Evolutionary conservation across 371 early-diverging fungal species (phyloP).

Genomic region (Thermomucor indicae-seudaticae): DNA sequence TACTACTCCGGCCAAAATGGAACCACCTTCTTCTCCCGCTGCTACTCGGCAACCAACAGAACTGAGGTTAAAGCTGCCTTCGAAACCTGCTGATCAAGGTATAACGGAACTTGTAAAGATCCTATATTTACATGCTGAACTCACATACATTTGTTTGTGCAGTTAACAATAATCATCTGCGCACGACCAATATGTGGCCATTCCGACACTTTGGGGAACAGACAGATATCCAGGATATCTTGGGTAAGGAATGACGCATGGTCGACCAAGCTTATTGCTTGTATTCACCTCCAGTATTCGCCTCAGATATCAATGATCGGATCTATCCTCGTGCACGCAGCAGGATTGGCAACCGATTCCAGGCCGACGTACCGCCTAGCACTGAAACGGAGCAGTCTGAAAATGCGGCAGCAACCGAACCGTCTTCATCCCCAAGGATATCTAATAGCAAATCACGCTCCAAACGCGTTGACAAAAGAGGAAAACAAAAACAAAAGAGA

Average conservation of each 20-base stretch:
- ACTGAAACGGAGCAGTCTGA: background rate
- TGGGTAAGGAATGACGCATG: conserved; percentile 6
- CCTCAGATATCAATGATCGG: conserved; percentile 61
- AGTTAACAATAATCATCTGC: conserved; percentile 1
- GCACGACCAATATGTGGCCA: conserved; percentile 74
- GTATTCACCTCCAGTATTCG: background rate
- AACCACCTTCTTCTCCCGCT: background rate
- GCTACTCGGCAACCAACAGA: background rate
- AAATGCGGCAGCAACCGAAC: background rate
- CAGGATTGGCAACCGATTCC: conserved; percentile 74
- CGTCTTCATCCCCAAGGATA: background rate
- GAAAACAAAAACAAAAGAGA: too few relatives aligned
- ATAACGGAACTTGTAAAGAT: too few relatives aligned
- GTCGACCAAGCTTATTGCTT: background rate
- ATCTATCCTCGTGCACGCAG: conserved; percentile 78
- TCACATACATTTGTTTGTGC: background rate
- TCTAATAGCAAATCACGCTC: too few relatives aligned
- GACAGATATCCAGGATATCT: conserved; percentile 62
- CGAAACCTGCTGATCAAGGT: background rate
- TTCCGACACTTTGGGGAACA: conserved; percentile 82
- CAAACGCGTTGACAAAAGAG: too few relatives aligned
- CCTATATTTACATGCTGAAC: too few relatives aligned
- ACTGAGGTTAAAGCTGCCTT: background rate
- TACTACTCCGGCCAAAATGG: background rate
- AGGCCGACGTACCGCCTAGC: conserved; percentile 53